phyloP scores from a whole-genome alignment of 371 early-diverging fungal genomes.

The Lichtheimia ramosa region DNA sequence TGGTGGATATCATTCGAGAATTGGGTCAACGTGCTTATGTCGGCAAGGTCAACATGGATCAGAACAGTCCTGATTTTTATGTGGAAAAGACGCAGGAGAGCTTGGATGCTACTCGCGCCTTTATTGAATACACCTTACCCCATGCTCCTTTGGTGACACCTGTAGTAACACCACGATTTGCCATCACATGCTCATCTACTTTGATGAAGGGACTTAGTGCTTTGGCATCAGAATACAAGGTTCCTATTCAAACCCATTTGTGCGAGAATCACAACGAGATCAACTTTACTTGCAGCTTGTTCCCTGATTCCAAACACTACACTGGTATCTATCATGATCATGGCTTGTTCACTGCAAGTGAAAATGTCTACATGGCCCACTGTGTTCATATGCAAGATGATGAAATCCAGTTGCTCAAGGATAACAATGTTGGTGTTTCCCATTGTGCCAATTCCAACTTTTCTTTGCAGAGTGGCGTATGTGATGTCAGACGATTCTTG shows the following conservation, averaged over 20 bases:
- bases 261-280: slow-evolving; percentile 84
- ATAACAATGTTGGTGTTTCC: slow-evolving; percentile 68
- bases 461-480: slow-evolving; percentile 77
- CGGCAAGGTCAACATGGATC: slow-evolving; percentile 96
- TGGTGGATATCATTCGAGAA: slow-evolving; percentile 68
- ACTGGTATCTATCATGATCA: slow-evolving; percentile 74
- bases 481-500: slow-evolving; percentile 77
- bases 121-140: slow-evolving; percentile 59
- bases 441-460: slow-evolving; percentile 95
- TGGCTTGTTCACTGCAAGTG: slow-evolving; percentile 58
- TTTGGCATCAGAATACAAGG: slow-evolving; percentile 64
- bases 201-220: slow-evolving; percentile 70
- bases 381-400: slow-evolving; percentile 81
- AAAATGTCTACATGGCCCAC: slow-evolving; percentile 87
- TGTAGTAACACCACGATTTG: slow-evolving; percentile 90
- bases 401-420: slow-evolving; percentile 66
- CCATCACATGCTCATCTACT: slow-evolving; percentile 71
- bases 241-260: slow-evolving; percentile 84
- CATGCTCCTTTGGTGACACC: slow-evolving; percentile 61
- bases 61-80: slow-evolving; percentile 77
- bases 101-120: slow-evolving; percentile 66
- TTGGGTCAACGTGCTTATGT: slow-evolving; percentile 89
- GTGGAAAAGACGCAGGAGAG: slow-evolving; percentile 69
- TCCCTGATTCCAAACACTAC: slow-evolving; percentile 72
- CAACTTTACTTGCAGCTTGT: slow-evolving; percentile 64